These are phyloP conservation scores for Macadamia integrifolia DNA, from an alignment of 164 flowering plant genomes.

Conservation along the genomic window DNA sequence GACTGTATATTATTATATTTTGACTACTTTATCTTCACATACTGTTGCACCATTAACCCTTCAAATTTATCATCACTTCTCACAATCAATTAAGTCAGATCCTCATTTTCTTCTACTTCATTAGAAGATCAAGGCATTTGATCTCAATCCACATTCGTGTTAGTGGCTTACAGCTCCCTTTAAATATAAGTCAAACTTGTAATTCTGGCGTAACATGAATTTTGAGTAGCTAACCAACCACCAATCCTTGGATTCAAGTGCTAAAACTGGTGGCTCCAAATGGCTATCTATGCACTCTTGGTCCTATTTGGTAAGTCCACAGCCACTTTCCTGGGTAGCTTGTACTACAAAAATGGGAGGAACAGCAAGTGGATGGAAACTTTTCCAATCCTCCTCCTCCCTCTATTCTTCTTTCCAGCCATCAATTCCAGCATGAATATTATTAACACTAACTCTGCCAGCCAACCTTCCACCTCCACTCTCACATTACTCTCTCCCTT, in stretches of 20 bases:
- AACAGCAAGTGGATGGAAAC: constrained; percentile 34
- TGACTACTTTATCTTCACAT: no score
- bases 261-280: constrained; percentile 21
- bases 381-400: constrained; percentile 37
- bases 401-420: constrained; percentile 14
- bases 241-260: neutral
- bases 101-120: no score
- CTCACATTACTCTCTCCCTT: constrained; percentile 16
- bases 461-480: constrained; percentile 4
- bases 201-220: no score
- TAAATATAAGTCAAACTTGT: no score
- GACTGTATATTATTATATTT: no score
- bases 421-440: neutral
- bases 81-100: no score
- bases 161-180: no score
- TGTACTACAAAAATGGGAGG: constrained; percentile 45
- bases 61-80: no score
- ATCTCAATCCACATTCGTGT: no score
- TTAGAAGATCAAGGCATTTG: no score
- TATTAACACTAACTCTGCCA: neutral
- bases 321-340: constrained; percentile 32
- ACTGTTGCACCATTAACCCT: no score
- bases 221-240: neutral
- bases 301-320: constrained; percentile 27
- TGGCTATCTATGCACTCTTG: constrained; percentile 21